Base-by-base conservation (phyloP, 2,329 filamentous ascomycete species). In the Paracoccidioides brasiliensis region DNA sequence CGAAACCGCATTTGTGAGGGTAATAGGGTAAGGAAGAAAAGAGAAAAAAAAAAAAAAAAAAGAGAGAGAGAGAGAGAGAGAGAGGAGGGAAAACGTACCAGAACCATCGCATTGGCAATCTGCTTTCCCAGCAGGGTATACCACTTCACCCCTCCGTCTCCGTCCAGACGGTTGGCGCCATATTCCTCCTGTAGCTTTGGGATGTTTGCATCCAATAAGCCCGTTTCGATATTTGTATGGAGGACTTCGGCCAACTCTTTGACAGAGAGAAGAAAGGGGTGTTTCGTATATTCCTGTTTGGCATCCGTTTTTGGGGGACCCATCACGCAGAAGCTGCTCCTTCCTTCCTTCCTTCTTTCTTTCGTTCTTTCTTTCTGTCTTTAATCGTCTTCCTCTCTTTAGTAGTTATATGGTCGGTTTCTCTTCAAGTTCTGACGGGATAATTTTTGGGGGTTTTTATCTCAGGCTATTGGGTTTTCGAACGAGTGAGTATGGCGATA, bases 81-180 rank as follows among this genome's bases (percentile, higher is more conserved):
- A 10, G 42, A 43, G 15, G 38, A 43, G 4, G 35, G 22, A 51
- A 38, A 9, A 62, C 62, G 55, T 61, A 77, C 78, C 62, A 80
- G 61, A 38, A 77, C 78, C 77, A 80, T 79, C 12, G 77, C 78
- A 63, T 80, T 80, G 43, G 75, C 75, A 44, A 78, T 67, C 62
- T 80, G 78, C 54, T 76, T 73, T 42, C 76, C 62, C 10, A 80
- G 64, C 52, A 80, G 76, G 57, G 76, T 72, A 57, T 72, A 70
- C 56, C 73, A 74, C 54, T 73, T 72, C 40, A 78, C 64, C 1
- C 66, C 76, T 22, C 72, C 74, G 44, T 72, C 71, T 2, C 66
- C 71, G 22, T 71, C 72, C 1, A 80, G 68, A 51, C 77, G 74
- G 60, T 80, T 80, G 8, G 68, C 63, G 38, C 77, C 78, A 70